These are phyloP conservation scores for Alternaria incomplexa DNA, from an alignment of 2,329 filamentous ascomycete genomes.

Conservation along the genomic window DNA sequence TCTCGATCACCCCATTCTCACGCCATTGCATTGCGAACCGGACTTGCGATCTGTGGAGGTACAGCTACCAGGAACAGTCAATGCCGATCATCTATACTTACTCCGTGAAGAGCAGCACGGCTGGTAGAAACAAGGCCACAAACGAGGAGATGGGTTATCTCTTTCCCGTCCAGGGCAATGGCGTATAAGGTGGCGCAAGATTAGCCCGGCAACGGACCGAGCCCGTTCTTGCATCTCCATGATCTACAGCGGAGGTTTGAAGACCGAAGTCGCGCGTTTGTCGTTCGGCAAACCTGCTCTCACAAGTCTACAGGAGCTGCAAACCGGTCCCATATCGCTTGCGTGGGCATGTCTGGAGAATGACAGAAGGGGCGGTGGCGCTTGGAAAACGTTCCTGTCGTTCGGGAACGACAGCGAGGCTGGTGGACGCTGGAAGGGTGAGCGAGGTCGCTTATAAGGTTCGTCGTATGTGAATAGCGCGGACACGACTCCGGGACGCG, in stretches of 20 bases:
- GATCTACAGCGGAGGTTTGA: neutral
- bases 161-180: neutral
- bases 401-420: neutral
- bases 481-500: neutral
- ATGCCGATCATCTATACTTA: neutral
- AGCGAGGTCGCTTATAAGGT: neutral
- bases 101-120: neutral
- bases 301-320: neutral
- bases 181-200: neutral
- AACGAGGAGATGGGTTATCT: neutral
- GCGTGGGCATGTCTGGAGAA: neutral
- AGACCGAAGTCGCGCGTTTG: neutral
- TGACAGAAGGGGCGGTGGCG: neutral
- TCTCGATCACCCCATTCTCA: neutral
- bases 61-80: neutral
- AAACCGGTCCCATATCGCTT: neutral
- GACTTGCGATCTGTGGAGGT: neutral
- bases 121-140: neutral
- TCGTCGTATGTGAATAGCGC: neutral
- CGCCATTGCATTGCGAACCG: neutral
- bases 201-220: slow-evolving; percentile 14
- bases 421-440: neutral
- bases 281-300: neutral
- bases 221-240: neutral
- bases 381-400: neutral